Base-by-base conservation (phyloP, 352 stramenopile species). In the Blastocystis sp. region DNA sequence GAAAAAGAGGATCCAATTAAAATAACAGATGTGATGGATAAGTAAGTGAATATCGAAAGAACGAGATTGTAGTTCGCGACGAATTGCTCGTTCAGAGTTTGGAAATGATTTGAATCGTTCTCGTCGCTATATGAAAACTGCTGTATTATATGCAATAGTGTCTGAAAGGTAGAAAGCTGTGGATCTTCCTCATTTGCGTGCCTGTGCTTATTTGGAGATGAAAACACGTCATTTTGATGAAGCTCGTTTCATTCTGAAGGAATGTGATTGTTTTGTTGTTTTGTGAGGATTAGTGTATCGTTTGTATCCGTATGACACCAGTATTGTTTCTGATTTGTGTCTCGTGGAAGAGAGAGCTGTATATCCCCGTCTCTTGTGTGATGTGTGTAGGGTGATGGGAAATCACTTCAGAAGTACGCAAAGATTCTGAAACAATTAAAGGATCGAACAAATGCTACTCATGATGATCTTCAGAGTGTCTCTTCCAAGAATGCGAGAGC, bases 181-280 rank as follows among this genome's bases (percentile, higher is more conserved):
- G 32, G 61, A 73, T 39, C 16, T 73, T 7, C 9, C n/a, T n/a
- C 61, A 73, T 46, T n/a, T 73, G 24, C 61, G 61, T 21, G 61
- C 61, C 5, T 73, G 61, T 46, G 61, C 61, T 9, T 49, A 49
- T 14, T 37, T 73, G 61, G 61, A 73, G 61, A 66, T 66, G 57
- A 66, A 66, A 21, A 29, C 57, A 11, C 6, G 19, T 9, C 16
- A 43, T 42, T 43, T 54, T 9, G 63, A 73, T 12, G 61, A 73
- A n/a, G 61, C 61, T 9, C 61, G 61, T n/a, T 24, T 37, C 24
- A 73, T 73, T 9, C 61, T 73, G 32, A 39, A 46, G 32, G 61
- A 73, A 46, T n/a, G 61, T 73, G 7, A 9, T 29, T 73, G 21
- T 46, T 37, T 11, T 29, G 16, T n/a, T n/a, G 32, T 73, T 14